Evolutionary conservation across 352 stramenopile species (phyloP).

Genomic region (Globisporangium acanthophoron): DNA sequence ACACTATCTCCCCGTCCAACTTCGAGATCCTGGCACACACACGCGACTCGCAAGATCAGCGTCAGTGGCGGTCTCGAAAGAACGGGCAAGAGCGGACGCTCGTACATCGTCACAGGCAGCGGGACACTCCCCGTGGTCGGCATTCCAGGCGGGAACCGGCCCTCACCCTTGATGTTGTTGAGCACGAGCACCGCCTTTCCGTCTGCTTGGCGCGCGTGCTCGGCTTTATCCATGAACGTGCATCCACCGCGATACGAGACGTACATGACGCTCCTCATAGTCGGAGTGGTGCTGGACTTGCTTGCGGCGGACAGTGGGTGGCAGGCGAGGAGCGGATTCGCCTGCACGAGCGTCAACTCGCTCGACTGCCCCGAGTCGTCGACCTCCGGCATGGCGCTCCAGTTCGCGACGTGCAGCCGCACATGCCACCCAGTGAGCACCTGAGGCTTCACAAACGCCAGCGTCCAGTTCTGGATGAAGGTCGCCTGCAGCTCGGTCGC

Average conservation of each 20-base stretch:
- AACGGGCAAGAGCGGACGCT: neutral
- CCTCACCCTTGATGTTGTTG: constrained; percentile 60
- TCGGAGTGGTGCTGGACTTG: neutral
- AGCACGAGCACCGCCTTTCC: constrained; percentile 43
- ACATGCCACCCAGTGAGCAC: constrained; percentile 47
- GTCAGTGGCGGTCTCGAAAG: neutral
- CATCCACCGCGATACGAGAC: constrained; percentile 52
- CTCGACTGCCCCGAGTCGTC: constrained; percentile 11
- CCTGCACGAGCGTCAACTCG: constrained; percentile 22
- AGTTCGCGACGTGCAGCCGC: constrained; percentile 49
- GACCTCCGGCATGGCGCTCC: constrained; percentile 35
- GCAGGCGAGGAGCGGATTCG: constrained; percentile 39
- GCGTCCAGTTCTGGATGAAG: constrained; percentile 42
- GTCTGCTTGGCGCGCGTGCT: constrained; percentile 22
- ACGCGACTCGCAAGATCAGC: neutral
- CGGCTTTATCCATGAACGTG: constrained; percentile 66
- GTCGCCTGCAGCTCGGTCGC: neutral
- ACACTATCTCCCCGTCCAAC: constrained; percentile 53
- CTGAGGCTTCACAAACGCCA: constrained; percentile 35
- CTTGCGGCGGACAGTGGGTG: constrained; percentile 8
- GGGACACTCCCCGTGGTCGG: constrained; percentile 22
- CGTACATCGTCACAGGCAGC: constrained; percentile 58
- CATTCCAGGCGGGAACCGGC: constrained; percentile 38
- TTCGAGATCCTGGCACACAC: constrained; percentile 40
- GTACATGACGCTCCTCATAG: constrained; percentile 13